These are phyloP conservation scores for Sporothrix pseudoabietina DNA, from an alignment of 2,329 filamentous ascomycete genomes.

Conservation along the genomic window DNA sequence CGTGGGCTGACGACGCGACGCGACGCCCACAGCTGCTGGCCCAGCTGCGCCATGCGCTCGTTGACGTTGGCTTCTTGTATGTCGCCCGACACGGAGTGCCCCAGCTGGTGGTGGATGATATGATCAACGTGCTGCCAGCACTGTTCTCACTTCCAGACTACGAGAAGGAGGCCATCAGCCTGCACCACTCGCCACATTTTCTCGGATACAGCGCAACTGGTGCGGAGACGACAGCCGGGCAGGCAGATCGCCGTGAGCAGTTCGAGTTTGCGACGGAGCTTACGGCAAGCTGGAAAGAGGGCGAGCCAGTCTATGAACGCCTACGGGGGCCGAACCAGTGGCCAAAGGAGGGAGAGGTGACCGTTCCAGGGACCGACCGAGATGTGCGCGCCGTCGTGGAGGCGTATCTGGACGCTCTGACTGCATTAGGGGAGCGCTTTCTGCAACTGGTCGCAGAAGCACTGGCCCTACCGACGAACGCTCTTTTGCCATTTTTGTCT, in stretches of 20 bases:
- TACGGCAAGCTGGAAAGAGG: slow-evolving; percentile 40
- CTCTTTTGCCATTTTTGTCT: slow-evolving; percentile 56
- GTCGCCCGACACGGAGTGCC: slow-evolving; percentile 54
- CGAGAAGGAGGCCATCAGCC: slow-evolving; percentile 47
- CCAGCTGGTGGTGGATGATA: slow-evolving; percentile 40
- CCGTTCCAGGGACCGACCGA: background rate
- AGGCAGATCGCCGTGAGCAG: slow-evolving; percentile 57
- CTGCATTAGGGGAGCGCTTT: slow-evolving; percentile 55
- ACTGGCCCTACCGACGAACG: slow-evolving; percentile 51
- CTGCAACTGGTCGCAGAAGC: slow-evolving; percentile 59
- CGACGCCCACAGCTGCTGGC: slow-evolving; percentile 45
- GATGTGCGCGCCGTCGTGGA: slow-evolving; percentile 45
- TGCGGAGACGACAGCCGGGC: slow-evolving; percentile 58
- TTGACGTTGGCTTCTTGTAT: slow-evolving; percentile 57
- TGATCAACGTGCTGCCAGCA: slow-evolving; percentile 46
- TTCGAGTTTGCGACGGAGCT: slow-evolving; percentile 63
- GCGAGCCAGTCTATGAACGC: slow-evolving; percentile 46
- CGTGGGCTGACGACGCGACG: slow-evolving; percentile 43
- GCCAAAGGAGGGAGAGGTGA: slow-evolving; percentile 19
- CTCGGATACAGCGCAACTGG: slow-evolving; percentile 61
- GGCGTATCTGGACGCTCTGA: slow-evolving; percentile 55
- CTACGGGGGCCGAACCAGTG: slow-evolving; percentile 50
- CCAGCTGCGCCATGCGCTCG: slow-evolving; percentile 50
- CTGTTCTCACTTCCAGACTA: slow-evolving; percentile 48
- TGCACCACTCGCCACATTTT: slow-evolving; percentile 61